These are phyloP conservation scores for Nannochloris sp. DNA, from an alignment of 139 green algal genomes.

Conservation along the genomic window DNA sequence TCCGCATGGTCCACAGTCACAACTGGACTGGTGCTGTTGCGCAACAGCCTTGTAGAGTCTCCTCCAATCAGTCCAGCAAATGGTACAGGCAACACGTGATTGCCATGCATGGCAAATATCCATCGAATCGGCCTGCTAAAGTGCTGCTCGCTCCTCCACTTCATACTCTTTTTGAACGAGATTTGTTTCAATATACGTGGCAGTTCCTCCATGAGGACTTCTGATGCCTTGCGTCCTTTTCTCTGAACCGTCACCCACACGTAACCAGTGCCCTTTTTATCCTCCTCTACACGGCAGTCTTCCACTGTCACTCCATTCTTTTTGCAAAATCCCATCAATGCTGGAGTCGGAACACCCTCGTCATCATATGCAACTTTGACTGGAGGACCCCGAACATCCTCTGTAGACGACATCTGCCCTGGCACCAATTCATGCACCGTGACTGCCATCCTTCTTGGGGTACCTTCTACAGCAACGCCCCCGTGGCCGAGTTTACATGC, in stretches of 20 bases:
- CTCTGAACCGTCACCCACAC: conserved; percentile 65
- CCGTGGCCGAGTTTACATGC: conserved; percentile 63
- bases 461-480: conserved; percentile 63
- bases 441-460: conserved; percentile 75
- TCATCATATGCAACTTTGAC: conserved; percentile 66
- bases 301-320: conserved; percentile 71
- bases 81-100: conserved; percentile 53
- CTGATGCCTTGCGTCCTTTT: conserved; percentile 36
- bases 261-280: conserved; percentile 90
- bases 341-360: conserved; percentile 71
- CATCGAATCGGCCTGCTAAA: conserved; percentile 89
- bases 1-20: conserved; percentile 36
- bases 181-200: conserved; percentile 57
- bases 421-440: conserved; percentile 62
- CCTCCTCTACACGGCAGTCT: conserved; percentile 36
- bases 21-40: conserved; percentile 33
- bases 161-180: conserved; percentile 87
- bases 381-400: conserved; percentile 78
- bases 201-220: conserved; percentile 72
- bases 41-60: conserved; percentile 51
- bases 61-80: conserved; percentile 37
- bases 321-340: conserved; percentile 83
- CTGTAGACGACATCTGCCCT: conserved; percentile 42
- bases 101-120: conserved; percentile 89
- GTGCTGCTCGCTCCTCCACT: conserved; percentile 55